Evolutionary conservation across 768 basidiomycete genomes (phyloP).

Genomic region (Coprinellus micaceus): DNA sequence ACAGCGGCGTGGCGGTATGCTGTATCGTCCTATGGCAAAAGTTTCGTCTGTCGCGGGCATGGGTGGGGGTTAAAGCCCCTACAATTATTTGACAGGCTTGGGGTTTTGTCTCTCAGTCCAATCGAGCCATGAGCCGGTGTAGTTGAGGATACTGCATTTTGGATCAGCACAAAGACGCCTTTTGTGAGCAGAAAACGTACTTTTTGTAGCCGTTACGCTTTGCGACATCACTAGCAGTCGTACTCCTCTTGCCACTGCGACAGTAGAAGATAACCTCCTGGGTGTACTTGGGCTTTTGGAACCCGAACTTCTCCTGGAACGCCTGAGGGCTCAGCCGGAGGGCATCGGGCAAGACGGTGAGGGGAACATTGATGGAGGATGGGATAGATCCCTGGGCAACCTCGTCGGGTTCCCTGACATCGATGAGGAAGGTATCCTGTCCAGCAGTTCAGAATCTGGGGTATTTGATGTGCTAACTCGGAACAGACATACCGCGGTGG

Average conservation of each 20-base stretch:
- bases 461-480: neutral
- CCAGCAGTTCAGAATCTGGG: constrained; percentile 5
- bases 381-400: constrained; percentile 91
- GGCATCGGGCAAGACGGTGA: constrained; percentile 69
- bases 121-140: constrained; percentile 85
- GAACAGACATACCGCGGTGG: constrained; percentile 49
- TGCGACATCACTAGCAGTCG: constrained; percentile 78
- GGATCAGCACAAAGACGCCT: neutral
- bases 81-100: constrained; percentile 14
- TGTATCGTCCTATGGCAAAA: neutral
- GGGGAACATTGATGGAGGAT: constrained; percentile 84
- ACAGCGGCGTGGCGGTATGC: no score
- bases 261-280: constrained; percentile 90
- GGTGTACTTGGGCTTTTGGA: constrained; percentile 62
- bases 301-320: constrained; percentile 66
- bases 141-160: constrained; percentile 61
- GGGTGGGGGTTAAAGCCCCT: no score
- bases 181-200: constrained; percentile 37
- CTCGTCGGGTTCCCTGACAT: constrained; percentile 93
- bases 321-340: constrained; percentile 51
- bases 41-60: neutral
- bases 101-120: constrained; percentile 62
- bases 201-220: constrained; percentile 78
- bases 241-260: constrained; percentile 80
- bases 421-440: constrained; percentile 71